Conservation (phyloP, 1,284 basidiomycete genomes). For the Austroboletus niveus region DNA sequence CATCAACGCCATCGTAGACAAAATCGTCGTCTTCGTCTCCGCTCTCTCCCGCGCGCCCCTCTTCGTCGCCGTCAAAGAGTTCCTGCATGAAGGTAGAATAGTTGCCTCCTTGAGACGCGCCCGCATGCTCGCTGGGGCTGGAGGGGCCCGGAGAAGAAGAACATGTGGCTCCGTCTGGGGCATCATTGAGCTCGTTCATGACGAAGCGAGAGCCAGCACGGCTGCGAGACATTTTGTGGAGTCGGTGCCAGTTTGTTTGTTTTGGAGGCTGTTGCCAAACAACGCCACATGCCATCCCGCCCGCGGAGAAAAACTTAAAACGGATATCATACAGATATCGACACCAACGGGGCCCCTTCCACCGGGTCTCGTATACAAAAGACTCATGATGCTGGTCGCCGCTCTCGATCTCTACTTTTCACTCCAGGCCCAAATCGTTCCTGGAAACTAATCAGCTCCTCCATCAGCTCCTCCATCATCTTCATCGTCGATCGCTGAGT, state of each 20-base stretch:
- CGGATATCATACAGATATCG: conserved; percentile 16
- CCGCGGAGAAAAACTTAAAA: not conserved
- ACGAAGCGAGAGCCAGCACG: not conserved
- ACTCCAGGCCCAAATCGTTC: conserved; percentile 72
- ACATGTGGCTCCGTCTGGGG: not conserved
- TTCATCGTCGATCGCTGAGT: conserved; percentile 54
- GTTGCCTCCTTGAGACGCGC: conserved; percentile 45
- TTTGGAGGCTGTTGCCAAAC: conserved; percentile 28
- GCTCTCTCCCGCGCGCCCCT: conserved; percentile 37
- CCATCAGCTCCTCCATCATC: conserved; percentile 86
- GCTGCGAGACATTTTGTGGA: not conserved
- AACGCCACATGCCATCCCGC: conserved; percentile 19
- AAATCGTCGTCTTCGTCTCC: conserved; percentile 62
- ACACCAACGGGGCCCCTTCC: conserved; percentile 1
- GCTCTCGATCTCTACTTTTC: conserved; percentile 57
- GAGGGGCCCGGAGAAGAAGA: conserved; percentile 22
- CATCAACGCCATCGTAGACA: conserved; percentile 69
- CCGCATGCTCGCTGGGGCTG: conserved; percentile 32
- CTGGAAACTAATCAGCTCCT: conserved; percentile 84
- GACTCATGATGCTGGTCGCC: conserved; percentile 40
- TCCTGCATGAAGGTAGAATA: conserved; percentile 76
- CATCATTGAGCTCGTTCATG: conserved; percentile 12
- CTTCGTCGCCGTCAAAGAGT: conserved; percentile 53
- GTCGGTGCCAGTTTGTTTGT: conserved; percentile 21
- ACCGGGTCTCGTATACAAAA: conserved; percentile 8